Evolutionary conservation across 2,329 filamentous ascomycete genomes (phyloP), one percentile per base, ranked within the genome.

Genomic region (Monilinia fructigena): DNA sequence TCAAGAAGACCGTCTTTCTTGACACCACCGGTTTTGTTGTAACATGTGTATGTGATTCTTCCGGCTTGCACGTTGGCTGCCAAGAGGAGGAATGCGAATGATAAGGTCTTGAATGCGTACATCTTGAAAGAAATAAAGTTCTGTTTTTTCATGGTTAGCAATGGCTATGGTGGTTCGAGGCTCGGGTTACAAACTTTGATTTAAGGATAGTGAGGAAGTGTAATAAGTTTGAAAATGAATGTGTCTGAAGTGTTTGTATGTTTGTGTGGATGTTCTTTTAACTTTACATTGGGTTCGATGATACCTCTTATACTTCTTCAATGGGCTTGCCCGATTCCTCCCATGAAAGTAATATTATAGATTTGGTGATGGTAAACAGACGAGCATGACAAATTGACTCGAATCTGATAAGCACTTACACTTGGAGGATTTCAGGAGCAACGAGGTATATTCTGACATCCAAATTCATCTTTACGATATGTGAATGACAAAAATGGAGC

Each of bases 101-200:
- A 55, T n/a, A 38, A 35, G 18, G 28, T 55, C 11, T 55, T 55
- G 53, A 55, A 55, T 55, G 53, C 53, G 28, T 55, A 38, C 53
- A 55, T 55, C 20, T 55, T 55, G 53, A 38, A 38, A 3, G 11
- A 38, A 3, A 20, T 55, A 35, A n/a, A 14, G 28, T 55, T 38
- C 53, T 55, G 11, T 14, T 53, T 5, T 1, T 14, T 35, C 7
- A n/a, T n/a, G 18, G 14, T 55, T 12, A 55, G 28, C 20, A 2
- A 35, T 31, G 5, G 10, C 0, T n/a, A 12, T 35, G 18, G 4
- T 6, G 5, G 28, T 38, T 35, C 3, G 53, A 11, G 14, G 10
- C 2, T 55, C 35, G 53, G 10, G 8, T 35, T 18, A 55, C 53
- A 55, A 55, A 55, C 28, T 31, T 1, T 35, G 20, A n/a, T 38